These are phyloP conservation scores for Oryza rufipogon DNA, from an alignment of 176 grass and related monocot species.

Conservation along the genomic window DNA sequence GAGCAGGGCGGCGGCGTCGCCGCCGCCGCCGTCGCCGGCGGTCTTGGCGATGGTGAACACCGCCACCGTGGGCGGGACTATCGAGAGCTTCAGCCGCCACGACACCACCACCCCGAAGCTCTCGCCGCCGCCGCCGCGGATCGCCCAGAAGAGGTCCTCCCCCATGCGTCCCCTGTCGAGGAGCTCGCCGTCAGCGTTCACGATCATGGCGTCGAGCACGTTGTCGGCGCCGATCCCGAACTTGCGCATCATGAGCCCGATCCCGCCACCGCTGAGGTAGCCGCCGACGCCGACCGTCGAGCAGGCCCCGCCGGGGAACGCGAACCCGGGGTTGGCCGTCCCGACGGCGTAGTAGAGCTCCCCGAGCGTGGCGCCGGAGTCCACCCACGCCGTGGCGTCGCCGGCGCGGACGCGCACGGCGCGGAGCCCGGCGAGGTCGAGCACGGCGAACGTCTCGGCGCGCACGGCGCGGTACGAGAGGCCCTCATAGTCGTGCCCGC, in stretches of 20 bases:
- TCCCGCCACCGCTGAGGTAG: slow-evolving; percentile 29
- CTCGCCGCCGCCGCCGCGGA: slow-evolving; percentile 52
- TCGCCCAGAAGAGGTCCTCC: slow-evolving; percentile 52
- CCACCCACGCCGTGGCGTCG: slow-evolving; percentile 34
- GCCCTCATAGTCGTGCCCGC: slow-evolving; percentile 73
- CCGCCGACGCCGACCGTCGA: slow-evolving; percentile 33
- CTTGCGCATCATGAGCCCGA: slow-evolving; percentile 41
- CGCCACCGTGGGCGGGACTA: slow-evolving; percentile 8
- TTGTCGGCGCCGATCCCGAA: slow-evolving; percentile 16
- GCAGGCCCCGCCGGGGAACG: slow-evolving; percentile 28
- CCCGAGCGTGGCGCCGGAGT: slow-evolving; percentile 25
- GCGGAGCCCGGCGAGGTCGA: slow-evolving; percentile 39
- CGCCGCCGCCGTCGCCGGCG: background rate
- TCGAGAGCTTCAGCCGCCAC: slow-evolving; percentile 35
- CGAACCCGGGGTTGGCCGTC: slow-evolving; percentile 24
- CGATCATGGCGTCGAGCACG: slow-evolving; percentile 39
- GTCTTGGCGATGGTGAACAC: slow-evolving; percentile 5
- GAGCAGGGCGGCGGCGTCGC: slow-evolving; percentile 35
- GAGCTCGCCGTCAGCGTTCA: slow-evolving; percentile 43
- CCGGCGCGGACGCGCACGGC: background rate
- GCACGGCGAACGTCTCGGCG: slow-evolving; percentile 37
- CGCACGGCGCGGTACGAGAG: slow-evolving; percentile 55
- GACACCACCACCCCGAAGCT: slow-evolving; percentile 52
- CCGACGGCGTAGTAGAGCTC: slow-evolving; percentile 44
- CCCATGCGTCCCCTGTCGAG: slow-evolving; percentile 50